Base-by-base conservation (phyloP, 257 asterid species). In the Apocynum venetum region DNA sequence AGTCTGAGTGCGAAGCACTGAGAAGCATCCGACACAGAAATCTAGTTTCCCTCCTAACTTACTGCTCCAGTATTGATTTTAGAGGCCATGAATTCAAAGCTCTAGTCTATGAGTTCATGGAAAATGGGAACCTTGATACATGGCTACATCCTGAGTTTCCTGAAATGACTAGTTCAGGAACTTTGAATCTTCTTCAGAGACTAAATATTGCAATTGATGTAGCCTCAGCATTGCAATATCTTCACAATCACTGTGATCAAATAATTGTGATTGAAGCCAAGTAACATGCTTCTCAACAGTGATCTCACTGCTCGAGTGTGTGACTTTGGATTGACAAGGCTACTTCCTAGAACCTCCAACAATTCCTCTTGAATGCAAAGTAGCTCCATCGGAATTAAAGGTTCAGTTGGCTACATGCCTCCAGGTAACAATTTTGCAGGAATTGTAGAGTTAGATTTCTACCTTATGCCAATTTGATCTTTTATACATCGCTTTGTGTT, bases 211-310 rank as follows among this genome's bases (percentile, higher is more conserved):
- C 80, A 44, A 80, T 57, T 80, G 80, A 80, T 75, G 77, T 80
- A 4, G 80, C 80, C 0, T 60, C 51, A 8, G 80, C 77, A 12
- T 17, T 80, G 31, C 74, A 80, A 35, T 80, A 75, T 76, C 80
- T 80, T 64, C 83, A 80, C 52, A 70, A 80, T 44, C 67, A 80
- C 52, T 76, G 76, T 38, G 80, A 76, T 59, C 19, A 14, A 2
- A 64, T 76, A 44, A 31, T 36, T 66, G 84, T 7, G 84, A 83
- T 73, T 83, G 17, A 83, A 83, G 71, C 82, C 82, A 41, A 80
- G 82, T 46, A 83, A 83, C 51, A 66, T 80, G 55, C 81, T 80
- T 40, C 82, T 77, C 4, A 84, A 80, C 36, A 40, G 60, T n/a
- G 80, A 77, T 64, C 52, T 77, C 73, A 64, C 69, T 65, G 87